A percentile compares a stretch with the other conserved stretches of the same genome.
phyloP scores from a whole-genome alignment of 306 rosid species.

The Ormosia emarginata region DNA sequence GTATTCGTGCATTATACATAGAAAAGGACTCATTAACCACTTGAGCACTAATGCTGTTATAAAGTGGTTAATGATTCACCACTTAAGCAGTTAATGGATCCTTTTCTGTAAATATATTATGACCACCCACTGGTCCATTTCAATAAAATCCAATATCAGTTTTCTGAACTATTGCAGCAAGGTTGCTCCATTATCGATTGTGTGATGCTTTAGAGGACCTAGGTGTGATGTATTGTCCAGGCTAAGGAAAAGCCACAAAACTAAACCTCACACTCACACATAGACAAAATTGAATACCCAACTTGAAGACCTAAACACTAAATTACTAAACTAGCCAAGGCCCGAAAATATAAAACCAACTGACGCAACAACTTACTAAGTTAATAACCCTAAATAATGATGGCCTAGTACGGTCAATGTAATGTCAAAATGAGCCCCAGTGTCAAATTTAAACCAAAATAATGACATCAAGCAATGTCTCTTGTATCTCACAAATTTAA shows the following conservation, averaged over 20 bases:
- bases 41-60: no score
- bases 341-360: background rate
- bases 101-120: no score
- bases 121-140: no score
- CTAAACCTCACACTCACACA: background rate
- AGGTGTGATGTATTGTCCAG: no score
- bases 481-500: background rate
- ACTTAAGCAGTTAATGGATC: no score
- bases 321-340: background rate
- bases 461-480: background rate
- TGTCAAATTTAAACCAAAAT: background rate
- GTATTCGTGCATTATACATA: no score
- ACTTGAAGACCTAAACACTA: background rate
- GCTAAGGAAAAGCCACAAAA: background rate
- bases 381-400: background rate
- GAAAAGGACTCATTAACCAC: no score
- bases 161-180: no score
- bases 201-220: no score
- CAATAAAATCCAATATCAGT: no score
- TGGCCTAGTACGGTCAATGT: background rate
- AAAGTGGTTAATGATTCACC: no score
- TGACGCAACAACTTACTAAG: background rate
- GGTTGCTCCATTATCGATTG: no score
- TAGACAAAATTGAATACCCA: background rate
- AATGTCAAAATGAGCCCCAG: background rate